These are phyloP conservation scores for Populus alba DNA, from an alignment of 345 rosid species.

Conservation along the genomic window DNA sequence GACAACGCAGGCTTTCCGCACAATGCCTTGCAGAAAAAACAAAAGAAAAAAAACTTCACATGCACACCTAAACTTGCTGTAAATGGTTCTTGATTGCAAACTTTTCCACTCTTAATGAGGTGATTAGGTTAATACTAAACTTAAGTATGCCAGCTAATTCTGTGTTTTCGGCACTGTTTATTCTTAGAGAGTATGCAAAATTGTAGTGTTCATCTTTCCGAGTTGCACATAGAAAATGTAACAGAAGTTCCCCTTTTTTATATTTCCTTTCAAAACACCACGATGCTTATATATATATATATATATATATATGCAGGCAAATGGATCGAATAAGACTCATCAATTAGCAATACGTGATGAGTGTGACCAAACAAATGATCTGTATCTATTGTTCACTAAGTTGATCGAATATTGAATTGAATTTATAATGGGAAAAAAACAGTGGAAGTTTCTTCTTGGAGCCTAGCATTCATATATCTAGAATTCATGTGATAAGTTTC, in stretches of 20 bases:
- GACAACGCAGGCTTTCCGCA: slow-evolving; percentile 15
- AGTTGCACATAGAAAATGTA: slow-evolving; percentile 4
- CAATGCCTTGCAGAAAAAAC: neutral
- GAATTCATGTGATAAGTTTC: neutral
- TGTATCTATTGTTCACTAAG: neutral
- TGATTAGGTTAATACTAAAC: neutral
- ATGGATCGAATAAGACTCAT: slow-evolving; percentile 22
- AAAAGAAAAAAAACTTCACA: neutral
- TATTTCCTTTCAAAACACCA: neutral
- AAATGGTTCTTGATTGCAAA: neutral
- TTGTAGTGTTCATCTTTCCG: neutral
- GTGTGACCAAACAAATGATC: slow-evolving; percentile 18
- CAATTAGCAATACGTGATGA: slow-evolving; percentile 29
- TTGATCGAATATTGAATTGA: neutral
- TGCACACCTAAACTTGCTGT: neutral
- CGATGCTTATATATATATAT: too few species aligned
- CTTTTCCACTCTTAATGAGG: neutral
- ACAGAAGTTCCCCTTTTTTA: neutral
- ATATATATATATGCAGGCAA: neutral
- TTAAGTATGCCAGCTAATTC: neutral
- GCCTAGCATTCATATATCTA: neutral
- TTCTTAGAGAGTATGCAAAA: neutral
- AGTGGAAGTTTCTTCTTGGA: slow-evolving; percentile 19
- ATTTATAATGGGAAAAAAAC: neutral
- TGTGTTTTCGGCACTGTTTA: neutral